Base-by-base conservation (phyloP, 306 rosid genomes). In the Ammopiptanthus mongolicus region DNA sequence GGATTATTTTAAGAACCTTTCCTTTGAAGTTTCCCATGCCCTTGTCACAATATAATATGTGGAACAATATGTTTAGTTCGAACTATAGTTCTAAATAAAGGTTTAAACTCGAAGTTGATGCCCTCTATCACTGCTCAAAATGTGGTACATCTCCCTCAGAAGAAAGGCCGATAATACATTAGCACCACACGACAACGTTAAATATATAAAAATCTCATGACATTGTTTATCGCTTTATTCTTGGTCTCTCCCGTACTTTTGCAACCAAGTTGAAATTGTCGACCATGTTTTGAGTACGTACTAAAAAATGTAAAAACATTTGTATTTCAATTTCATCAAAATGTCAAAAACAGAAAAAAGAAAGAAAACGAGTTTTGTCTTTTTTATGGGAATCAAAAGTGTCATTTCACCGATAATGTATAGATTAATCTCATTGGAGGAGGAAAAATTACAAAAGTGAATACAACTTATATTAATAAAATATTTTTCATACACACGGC, bases 61-160 rank as follows among this genome's bases (percentile, higher is more conserved):
- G 18, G 53, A 48, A 21, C 56, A 39, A 39, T 41, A 60, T 64
- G 41, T n/a, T 37, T 71, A n/a, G 51, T 23, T 68, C 6, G 9
- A 34, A 57, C 64, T 36, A 51, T 23, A 37, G 48, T 56, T 68
- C 13, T 61, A 73, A 42, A 33, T 8, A 57, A 65, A 21, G 22
- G 59, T 60, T 51, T 18, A 5, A 50, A 17, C 36, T 47, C n/a
- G 29, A 66, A 47, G 48, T 63, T 19, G 69, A 51, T 73, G 65
- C 17, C 83, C 86, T 46, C 69, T 84, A 81, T 76, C 81, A 58
- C 81, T 79, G 84, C 86, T 42, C 4, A 79, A 71, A 71, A 70
- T 39, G 44, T 12, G 87, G 88, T 69, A 50, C 84, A 62, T 42
- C 68, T 74, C 78, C 78, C 23, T 47, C 48, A 2, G 55, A 33